phyloP scores from a whole-genome alignment of 2,329 filamentous ascomycete species.

The Neopestalotiopsis rosae region DNA sequence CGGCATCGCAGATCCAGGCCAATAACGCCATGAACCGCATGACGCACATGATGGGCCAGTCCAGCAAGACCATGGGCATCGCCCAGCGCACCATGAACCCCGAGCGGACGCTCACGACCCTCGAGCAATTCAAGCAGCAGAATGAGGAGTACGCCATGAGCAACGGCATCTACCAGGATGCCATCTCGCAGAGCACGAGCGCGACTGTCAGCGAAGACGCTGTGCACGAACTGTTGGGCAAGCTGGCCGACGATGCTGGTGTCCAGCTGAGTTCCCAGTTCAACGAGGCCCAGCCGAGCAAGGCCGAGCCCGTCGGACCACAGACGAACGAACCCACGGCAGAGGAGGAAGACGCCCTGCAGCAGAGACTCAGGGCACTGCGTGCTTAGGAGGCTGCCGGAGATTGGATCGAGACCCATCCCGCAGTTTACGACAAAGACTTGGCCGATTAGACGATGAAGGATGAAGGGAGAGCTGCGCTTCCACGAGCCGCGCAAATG shows the following conservation, averaged over 20 bases:
- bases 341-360: conserved; percentile 18
- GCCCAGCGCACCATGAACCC: conserved; percentile 65
- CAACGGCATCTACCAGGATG: conserved; percentile 83
- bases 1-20: conserved; percentile 65
- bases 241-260: conserved; percentile 87
- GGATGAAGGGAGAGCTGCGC: background rate
- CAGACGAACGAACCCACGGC: conserved; percentile 19
- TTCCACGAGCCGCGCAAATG: background rate
- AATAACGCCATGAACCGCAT: conserved; percentile 71
- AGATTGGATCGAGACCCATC: background rate
- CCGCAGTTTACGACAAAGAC: background rate
- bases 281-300: conserved; percentile 58
- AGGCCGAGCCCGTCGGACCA: conserved; percentile 36
- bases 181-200: conserved; percentile 78
- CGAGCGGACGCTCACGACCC: conserved; percentile 64
- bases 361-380: conserved; percentile 16
- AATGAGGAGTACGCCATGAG: conserved; percentile 69
- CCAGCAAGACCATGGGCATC: conserved; percentile 61
- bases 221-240: conserved; percentile 82
- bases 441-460: background rate
- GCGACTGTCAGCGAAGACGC: conserved; percentile 79
- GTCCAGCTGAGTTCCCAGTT: conserved; percentile 82
- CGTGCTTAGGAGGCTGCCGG: conserved; percentile 11
- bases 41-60: conserved; percentile 68
- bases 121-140: conserved; percentile 66